These are phyloP conservation scores for Geranium incanum DNA, from an alignment of 441 rosid species.

Conservation along the genomic window DNA sequence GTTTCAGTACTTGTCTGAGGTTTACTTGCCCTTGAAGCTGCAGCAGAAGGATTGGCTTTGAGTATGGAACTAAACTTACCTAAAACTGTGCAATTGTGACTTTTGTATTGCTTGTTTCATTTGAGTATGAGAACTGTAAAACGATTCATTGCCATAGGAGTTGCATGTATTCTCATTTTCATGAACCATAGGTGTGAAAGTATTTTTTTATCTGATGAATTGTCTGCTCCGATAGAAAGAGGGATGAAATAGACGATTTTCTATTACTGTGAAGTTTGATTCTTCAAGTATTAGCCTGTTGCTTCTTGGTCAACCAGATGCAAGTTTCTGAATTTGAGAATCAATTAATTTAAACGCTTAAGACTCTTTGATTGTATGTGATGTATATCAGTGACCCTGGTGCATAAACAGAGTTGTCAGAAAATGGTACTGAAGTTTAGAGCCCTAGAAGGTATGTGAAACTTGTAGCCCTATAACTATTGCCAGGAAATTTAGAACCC, in stretches of 20 bases:
- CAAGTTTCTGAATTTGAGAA: no score
- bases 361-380: no score
- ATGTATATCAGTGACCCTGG: no score
- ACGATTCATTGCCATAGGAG: neutral
- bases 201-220: no score
- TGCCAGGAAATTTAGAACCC: no score
- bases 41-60: slow-evolving; percentile 97
- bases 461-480: no score
- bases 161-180: neutral
- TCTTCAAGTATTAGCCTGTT: no score
- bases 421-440: no score
- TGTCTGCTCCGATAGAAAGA: neutral
- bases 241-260: neutral
- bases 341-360: no score
- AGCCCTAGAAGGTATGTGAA: no score
- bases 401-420: no score
- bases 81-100: neutral
- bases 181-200: neutral
- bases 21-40: slow-evolving; percentile 88
- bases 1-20: slow-evolving; percentile 90
- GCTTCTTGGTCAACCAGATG: no score
- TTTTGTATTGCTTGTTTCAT: neutral
- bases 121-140: neutral
- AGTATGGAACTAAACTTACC: slow-evolving; percentile 15
- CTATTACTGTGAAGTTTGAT: neutral